Evolutionary conservation across 805 yeast genomes (phyloP).

Genomic region (Ogataea populi-albae): DNA sequence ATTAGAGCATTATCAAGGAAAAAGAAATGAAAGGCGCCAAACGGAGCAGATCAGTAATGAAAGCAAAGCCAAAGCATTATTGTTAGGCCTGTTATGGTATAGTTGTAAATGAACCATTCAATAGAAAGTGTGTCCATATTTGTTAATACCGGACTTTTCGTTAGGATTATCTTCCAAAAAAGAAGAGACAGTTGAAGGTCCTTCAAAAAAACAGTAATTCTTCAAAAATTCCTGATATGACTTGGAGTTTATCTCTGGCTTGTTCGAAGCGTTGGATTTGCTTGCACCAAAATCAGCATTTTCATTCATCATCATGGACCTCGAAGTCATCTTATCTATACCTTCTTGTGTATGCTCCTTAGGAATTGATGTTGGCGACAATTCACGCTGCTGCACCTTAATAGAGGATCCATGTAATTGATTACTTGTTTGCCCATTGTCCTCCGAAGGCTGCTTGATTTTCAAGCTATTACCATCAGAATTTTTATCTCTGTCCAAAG

Average conservation of each 20-base stretch:
- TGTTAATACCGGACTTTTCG: constrained; percentile 13
- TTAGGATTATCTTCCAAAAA: constrained; percentile 23
- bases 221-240: constrained; percentile 56
- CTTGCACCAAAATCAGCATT: background rate
- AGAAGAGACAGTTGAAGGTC: constrained; percentile 35
- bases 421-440: too few species aligned
- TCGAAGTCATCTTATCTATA: background rate
- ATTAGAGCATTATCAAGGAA: too few species aligned
- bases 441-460: background rate
- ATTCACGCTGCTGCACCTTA: too few species aligned
- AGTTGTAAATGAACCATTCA: too few species aligned
- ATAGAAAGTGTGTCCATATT: constrained; percentile 25
- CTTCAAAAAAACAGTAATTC: constrained; percentile 57
- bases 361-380: constrained; percentile 7
- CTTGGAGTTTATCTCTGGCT: constrained; percentile 44
- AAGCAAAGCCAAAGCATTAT: background rate
- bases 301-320: constrained; percentile 2
- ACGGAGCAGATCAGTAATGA: too few species aligned
- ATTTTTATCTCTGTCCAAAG: constrained; percentile 8
- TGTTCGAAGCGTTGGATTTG: constrained; percentile 8
- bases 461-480: background rate
- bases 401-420: too few species aligned
- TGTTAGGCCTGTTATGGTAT: background rate
- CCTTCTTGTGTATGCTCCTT: background rate
- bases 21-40: too few species aligned